A percentile compares a stretch with the other conserved stretches of the same genome.
These are phyloP conservation scores for Micractinium conductrix DNA, from an alignment of 139 green algal genomes.

Conservation along the genomic window DNA sequence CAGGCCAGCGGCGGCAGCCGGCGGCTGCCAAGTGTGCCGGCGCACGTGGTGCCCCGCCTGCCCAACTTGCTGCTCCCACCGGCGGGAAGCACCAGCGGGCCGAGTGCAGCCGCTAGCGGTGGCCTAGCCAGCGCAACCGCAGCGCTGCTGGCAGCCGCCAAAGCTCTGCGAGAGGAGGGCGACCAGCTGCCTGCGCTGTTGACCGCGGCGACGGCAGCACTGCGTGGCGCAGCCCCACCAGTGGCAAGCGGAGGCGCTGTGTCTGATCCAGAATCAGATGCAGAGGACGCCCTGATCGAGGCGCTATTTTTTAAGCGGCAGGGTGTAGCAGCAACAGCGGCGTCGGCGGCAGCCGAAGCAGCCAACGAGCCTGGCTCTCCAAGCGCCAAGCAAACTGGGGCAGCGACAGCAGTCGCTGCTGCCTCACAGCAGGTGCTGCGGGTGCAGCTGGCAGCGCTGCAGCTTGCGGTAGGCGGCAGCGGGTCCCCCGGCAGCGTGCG, in stretches of 20 bases:
- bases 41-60: not conserved
- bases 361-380: too few species aligned
- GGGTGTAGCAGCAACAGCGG: not conserved
- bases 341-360: not conserved
- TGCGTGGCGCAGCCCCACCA: not conserved
- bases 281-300: conserved; percentile 17
- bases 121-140: not conserved
- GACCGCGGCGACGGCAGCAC: not conserved
- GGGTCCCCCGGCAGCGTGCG: not conserved
- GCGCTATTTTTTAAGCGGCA: not conserved
- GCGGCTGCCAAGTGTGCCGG: not conserved
- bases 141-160: conserved; percentile 1
- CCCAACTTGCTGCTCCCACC: conserved; percentile 13
- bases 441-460: not conserved
- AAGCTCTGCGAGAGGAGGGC: not conserved
- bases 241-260: not conserved
- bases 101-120: not conserved
- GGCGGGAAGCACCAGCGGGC: not conserved
- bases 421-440: conserved; percentile 21
- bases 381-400: too few species aligned
- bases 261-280: conserved; percentile 22
- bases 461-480: not conserved
- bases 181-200: not conserved
- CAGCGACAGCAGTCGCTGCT: conserved; percentile 2
- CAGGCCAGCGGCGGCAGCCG: not conserved